Conservation (phyloP, 352 stramenopile species). For the Phytophthora foliorum region DNA sequence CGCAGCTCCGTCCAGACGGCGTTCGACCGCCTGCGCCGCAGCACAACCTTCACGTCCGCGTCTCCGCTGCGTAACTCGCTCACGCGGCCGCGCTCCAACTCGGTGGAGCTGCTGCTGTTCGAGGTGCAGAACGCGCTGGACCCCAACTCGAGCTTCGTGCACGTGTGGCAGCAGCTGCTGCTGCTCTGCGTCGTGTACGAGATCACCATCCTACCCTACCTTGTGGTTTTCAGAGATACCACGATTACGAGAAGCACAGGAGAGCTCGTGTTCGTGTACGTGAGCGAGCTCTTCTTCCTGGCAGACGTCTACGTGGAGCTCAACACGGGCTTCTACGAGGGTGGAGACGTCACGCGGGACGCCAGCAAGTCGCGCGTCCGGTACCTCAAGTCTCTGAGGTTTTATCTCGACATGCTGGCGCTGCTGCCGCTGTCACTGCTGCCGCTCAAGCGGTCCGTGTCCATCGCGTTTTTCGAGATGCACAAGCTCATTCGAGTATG, state of each 20-base stretch:
- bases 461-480: constrained; percentile 64
- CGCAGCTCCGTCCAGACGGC: constrained; percentile 30
- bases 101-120: constrained; percentile 57
- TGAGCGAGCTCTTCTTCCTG: constrained; percentile 65
- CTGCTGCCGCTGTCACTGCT: constrained; percentile 58
- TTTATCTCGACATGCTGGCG: constrained; percentile 58
- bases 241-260: constrained; percentile 29
- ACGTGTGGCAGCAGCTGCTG: constrained; percentile 69
- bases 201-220: constrained; percentile 58
- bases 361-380: constrained; percentile 53
- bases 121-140: constrained; percentile 67
- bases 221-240: constrained; percentile 49
- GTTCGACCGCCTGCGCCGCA: constrained; percentile 25
- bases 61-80: constrained; percentile 34
- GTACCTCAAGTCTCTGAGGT: constrained; percentile 66
- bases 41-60: constrained; percentile 11
- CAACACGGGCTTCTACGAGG: constrained; percentile 79
- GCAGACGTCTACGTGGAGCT: constrained; percentile 71
- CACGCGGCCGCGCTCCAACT: constrained; percentile 55
- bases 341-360: constrained; percentile 65
- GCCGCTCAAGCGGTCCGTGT: constrained; percentile 14
- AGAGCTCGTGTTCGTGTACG: constrained; percentile 53
- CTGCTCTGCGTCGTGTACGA: constrained; percentile 67
- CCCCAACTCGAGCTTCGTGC: constrained; percentile 61
- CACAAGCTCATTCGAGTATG: constrained; percentile 65